Evolutionary conservation across 1,284 basidiomycete genomes (phyloP).

Genomic region (Cutaneotrichosporon mucoides): DNA sequence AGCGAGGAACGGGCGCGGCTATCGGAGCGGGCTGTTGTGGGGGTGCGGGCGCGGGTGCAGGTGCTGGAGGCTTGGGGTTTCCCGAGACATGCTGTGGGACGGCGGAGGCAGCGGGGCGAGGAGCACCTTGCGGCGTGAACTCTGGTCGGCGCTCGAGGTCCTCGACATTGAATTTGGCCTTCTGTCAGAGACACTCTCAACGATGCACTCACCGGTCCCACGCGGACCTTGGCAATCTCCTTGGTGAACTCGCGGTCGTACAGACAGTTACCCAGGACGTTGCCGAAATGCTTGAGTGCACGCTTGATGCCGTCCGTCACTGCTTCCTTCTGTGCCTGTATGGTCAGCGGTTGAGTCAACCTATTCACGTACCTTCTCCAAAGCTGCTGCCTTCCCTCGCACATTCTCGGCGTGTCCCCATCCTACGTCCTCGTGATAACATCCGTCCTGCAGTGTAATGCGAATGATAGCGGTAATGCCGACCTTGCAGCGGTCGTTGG

Average conservation of each 20-base stretch:
- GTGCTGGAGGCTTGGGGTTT: constrained; percentile 9
- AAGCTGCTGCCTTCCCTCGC: constrained; percentile 73
- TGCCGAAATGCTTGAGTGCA: constrained; percentile 85
- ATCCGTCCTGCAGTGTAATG: constrained; percentile 82
- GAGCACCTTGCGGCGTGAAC: constrained; percentile 51
- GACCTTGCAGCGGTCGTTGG: constrained; percentile 65
- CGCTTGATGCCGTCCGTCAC: constrained; percentile 93
- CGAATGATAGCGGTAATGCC: constrained; percentile 81
- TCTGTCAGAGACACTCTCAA: background rate
- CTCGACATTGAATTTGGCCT: constrained; percentile 72
- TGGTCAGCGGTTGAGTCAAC: background rate
- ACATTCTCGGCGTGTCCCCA: constrained; percentile 83
- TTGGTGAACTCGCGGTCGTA: constrained; percentile 88
- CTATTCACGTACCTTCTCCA: constrained; percentile 74
- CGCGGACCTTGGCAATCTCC: constrained; percentile 80
- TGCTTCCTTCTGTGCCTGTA: constrained; percentile 93
- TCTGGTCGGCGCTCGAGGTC: constrained; percentile 74
- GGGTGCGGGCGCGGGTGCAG: background rate
- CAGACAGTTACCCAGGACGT: constrained; percentile 88
- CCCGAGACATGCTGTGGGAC: constrained; percentile 20
- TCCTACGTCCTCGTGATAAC: constrained; percentile 88
- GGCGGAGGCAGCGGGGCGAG: constrained; percentile 23
- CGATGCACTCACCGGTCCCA: constrained; percentile 59
- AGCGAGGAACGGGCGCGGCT: background rate
- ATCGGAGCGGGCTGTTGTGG: background rate